Base-by-base conservation (phyloP, 345 rosid species). In the Isatis tinctoria region DNA sequence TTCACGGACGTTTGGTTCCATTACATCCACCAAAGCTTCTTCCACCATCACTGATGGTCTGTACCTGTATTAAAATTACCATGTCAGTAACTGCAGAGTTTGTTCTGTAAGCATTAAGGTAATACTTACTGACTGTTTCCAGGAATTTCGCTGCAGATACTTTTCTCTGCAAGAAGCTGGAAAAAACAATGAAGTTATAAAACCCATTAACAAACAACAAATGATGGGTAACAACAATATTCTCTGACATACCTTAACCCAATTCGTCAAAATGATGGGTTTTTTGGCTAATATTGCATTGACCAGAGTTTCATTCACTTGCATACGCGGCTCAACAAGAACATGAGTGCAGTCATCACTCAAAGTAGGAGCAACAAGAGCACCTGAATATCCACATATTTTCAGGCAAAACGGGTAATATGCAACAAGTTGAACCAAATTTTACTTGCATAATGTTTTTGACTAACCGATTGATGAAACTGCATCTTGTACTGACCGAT, bases 271-370 rank as follows among this genome's bases (percentile, higher is more conserved):
- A 64, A 84, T 74, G 37, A 94, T 56, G 36, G 87, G 82, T 74
- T 90, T 91, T 77, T 79, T 85, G 37, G 87, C 78, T 71, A 88
- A 74, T 13, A 88, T 32, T 65, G 90, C 97, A 78, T 90, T 84
- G 61, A 91, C 62, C 18, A 92, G 45, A 69, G 82, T 83, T 60
- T 80, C 85, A 63, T 77, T 74, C 14, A 88, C 78, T 76, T 82
- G 85, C 75, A 79, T 77, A 62, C 54, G 74, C 24, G 81, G 78
- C 60, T 85, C 88, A 78, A 85, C 76, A 64, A 94, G 80, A 52
- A 92, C 83, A 80, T 91, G 97, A 0, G 96, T 91, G 82, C 97
- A 91, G 69, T 88, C 96, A 35, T 84, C 84, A 69, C 73, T 78
- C 68, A 80, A 79, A 18, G 74, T 73, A 58, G 65, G 70, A 56